Evolutionary conservation across 192 early-diverging fungal species (phyloP), one percentile per base, ranked within the genome.

Genomic region (Entomortierella chlamydospora): DNA sequence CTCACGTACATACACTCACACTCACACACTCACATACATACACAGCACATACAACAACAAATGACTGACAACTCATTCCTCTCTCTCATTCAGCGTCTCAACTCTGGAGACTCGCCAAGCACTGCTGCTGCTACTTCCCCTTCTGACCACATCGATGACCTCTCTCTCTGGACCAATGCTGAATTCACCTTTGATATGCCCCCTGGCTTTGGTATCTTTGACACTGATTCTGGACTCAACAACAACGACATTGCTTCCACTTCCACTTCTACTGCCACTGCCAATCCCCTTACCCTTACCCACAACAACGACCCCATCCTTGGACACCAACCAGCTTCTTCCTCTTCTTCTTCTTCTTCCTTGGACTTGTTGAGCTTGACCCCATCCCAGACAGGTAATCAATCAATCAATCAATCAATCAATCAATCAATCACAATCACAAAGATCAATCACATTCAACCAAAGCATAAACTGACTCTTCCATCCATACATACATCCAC

Each of bases 101-200:
- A 90, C 55, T 85, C 89, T 20, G 34, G 30, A 11, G 88, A 88
- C 31, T 73, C 83, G 20, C 84, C 86, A 17, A 79, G 69, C 29
- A 81, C 81, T 23, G 76, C 28, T 68, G 82, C 57, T 81, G 77
- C 42, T 67, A 78, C 88, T 25, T 87, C 88, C 68, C 83, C 84
- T 54, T 83, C 89, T 43, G 91, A 92, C 78, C 83, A 90, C 43
- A 83, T 87, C 51, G 84, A 89, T 23, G 91, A 92, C 59, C 83
- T 92, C 53, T 83, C 89, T 10, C 82, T 92, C 30, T 93, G 88
- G 84, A 81, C 91, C 55, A 89, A 90, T 59, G 88, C 89, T 22
- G 90, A 93, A 73, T 93, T 92, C 72, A 86, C 85, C 39, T 87
- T 90, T 31, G 90, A 93, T 72, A 83, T 85, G 11, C 67, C 82